A percentile compares a stretch with the other conserved stretches of the same genome.
Evolutionary conservation across 2,329 filamentous ascomycete species (phyloP).

Genomic region (Byssochlamys sp.): DNA sequence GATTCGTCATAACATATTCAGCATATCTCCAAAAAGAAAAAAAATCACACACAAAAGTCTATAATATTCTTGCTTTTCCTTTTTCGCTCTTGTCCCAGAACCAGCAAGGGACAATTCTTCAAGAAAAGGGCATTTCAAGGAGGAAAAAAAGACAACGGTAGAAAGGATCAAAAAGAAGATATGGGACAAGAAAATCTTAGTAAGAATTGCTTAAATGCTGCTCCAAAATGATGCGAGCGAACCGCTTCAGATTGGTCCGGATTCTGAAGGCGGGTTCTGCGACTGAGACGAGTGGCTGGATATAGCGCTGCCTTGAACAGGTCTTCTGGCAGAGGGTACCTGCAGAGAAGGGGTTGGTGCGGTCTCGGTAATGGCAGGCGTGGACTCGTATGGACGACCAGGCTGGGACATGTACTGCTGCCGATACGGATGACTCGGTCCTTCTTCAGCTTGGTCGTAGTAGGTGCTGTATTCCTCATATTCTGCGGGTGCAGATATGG

Average conservation of each 20-base stretch:
- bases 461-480: slow-evolving; percentile 8
- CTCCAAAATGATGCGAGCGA: neutral
- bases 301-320: no score
- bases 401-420: neutral
- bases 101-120: neutral
- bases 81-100: neutral
- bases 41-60: neutral
- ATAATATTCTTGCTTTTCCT: neutral
- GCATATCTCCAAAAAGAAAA: no score
- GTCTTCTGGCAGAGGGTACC: neutral
- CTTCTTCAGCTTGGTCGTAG: neutral
- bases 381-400: slow-evolving; percentile 1
- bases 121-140: neutral
- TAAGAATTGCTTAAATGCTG: neutral
- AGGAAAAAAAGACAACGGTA: neutral
- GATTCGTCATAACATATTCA: neutral
- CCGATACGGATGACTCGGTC: neutral
- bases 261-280: neutral
- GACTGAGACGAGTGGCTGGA: neutral
- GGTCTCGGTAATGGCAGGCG: slow-evolving; percentile 3
- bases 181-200: neutral
- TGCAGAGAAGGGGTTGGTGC: neutral
- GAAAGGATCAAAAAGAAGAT: neutral
- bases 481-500: neutral
- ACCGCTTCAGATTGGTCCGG: neutral